Evolutionary conservation across 23 red algal genomes (phyloP), one percentile per base, ranked within the genome.

Genomic region (Gracilaria domingensis): DNA sequence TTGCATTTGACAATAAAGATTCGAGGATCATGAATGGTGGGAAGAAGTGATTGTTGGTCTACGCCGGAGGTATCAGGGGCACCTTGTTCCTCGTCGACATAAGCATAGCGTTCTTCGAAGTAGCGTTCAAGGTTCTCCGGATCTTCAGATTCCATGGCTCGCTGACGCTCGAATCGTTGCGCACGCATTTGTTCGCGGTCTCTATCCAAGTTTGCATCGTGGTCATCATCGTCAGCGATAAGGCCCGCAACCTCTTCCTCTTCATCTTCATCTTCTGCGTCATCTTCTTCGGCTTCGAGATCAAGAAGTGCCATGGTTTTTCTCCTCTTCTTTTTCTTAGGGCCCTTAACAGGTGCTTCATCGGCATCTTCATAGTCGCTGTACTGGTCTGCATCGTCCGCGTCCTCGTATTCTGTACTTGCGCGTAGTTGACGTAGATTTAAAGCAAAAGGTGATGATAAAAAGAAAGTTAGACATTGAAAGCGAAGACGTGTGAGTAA

Each of bases 221-320:
- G 80, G 21, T 95, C 93, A 26, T 93, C 96, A 13, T 80, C 94
- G 8, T 78, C 94, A 60, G 88, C 91, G 28, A 95, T 78, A 45
- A 85, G 45, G 69, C 80, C 84, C 23, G 74, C 85, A 45, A 93
- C 89, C 35, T 99, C 97, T 29, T 95, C 93, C 48, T 95, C 97
- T 28, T 98, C 96, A 0, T 98, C 97, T 29, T 98, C 97, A 69
- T 95, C 93, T 55, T 93, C 93, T 37, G 85, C 93, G 51, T 98
- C 96, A 40, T 87, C 92, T 58, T 95, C 86, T 12, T 93, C 92
- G 29, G 89, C 89, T 48, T 92, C 89, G 18, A 84, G 25, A 28
- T 92, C 89, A 60, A 92, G 59, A 44, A 92, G 89, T 0, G 29
- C 64, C 25, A 33, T 35, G n/a, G 60, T 65, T 69, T 84, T 84